Percentiles rank a stretch among this genome's conserved stretches.
phyloP scores from a whole-genome alignment of 1,139 yeast species.

The Geotrichum macrosporum region DNA sequence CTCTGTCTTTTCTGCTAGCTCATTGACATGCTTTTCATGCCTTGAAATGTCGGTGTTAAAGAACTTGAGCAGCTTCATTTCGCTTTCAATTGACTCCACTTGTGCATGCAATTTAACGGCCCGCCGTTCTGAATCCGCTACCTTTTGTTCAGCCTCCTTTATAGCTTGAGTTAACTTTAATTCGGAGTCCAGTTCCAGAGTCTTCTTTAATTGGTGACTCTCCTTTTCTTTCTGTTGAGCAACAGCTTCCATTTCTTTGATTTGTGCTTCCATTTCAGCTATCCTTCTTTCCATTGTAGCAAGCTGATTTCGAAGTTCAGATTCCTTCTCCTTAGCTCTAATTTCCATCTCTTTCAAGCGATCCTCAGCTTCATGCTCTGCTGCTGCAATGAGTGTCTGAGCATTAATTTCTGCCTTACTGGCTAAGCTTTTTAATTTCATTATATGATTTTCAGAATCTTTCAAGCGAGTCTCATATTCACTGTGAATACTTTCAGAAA shows the following conservation, averaged over 20 bases:
- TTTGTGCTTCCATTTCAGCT: slow-evolving; percentile 4
- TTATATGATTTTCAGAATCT: background rate
- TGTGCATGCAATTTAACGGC: slow-evolving; percentile 20
- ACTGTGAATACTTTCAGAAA: background rate
- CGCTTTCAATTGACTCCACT: slow-evolving; percentile 14
- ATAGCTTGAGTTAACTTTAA: background rate
- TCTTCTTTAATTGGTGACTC: background rate
- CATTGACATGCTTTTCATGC: slow-evolving; percentile 22
- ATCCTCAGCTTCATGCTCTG: background rate
- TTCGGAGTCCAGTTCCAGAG: background rate
- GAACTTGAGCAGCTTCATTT: slow-evolving; percentile 18
- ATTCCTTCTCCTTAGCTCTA: slow-evolving; percentile 1
- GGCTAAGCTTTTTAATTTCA: background rate
- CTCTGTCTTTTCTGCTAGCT: slow-evolving; percentile 24
- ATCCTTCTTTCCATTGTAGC: background rate
- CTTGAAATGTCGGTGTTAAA: slow-evolving; percentile 20
- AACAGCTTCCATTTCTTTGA: background rate
- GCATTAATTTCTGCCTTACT: background rate
- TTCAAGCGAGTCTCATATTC: background rate
- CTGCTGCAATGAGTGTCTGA: background rate
- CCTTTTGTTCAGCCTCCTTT: slow-evolving; percentile 4
- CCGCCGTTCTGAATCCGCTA: slow-evolving; percentile 21
- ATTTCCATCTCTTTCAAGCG: background rate
- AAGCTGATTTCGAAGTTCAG: background rate
- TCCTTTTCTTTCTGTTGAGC: background rate